phyloP scores from a whole-genome alignment of 208 protist species.

The Plasmodiophora brassicae region DNA sequence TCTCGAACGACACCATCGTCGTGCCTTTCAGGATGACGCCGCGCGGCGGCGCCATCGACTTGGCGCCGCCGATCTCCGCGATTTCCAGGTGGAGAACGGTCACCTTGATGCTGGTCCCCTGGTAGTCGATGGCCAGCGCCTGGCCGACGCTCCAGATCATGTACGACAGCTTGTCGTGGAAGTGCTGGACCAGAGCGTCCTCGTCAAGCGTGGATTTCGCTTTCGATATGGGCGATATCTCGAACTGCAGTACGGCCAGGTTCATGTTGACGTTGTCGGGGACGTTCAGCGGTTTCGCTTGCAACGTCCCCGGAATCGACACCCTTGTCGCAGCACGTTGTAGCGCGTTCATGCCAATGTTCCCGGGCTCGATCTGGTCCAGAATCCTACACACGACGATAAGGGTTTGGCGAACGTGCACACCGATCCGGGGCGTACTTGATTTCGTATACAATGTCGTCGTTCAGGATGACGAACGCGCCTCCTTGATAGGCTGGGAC shows the following conservation, averaged over 20 bases:
- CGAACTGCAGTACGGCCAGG: background rate
- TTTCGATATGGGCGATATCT: background rate
- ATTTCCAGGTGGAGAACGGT: background rate
- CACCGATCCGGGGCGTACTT: background rate
- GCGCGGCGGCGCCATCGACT: background rate
- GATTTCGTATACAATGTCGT: conserved; percentile 27
- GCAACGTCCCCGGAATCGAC: background rate
- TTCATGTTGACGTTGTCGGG: background rate
- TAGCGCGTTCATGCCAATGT: conserved; percentile 12
- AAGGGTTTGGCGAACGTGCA: background rate
- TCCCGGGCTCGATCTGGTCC: background rate
- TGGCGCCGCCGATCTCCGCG: background rate
- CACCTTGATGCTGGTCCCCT: background rate
- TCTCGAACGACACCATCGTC: background rate
- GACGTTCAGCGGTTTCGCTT: background rate
- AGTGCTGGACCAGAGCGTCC: background rate
- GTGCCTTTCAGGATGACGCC: background rate
- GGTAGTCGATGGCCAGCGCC: background rate
- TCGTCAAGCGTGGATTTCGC: background rate
- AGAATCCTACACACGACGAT: background rate
- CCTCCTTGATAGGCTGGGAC: background rate
- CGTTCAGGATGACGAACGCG: background rate
- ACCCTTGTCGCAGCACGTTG: background rate
- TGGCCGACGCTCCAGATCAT: background rate
- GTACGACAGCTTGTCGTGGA: background rate